Conservation (phyloP, 2,329 filamentous ascomycete species). For the Alternaria rosae region DNA sequence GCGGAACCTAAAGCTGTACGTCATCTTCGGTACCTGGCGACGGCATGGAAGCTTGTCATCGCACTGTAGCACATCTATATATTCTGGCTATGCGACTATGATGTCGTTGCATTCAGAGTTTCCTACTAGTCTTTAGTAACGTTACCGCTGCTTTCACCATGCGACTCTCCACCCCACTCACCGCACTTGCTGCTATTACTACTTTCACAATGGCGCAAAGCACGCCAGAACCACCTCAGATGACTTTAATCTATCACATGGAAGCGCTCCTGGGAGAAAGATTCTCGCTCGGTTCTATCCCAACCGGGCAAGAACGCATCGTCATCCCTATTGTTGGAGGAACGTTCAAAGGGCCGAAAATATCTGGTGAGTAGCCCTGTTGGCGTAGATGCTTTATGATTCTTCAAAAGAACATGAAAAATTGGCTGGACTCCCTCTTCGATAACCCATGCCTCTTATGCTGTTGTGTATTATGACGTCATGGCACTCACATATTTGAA, state of each 20-base stretch:
- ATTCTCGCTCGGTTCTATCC: constrained; percentile 30
- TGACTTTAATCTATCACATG: constrained; percentile 37
- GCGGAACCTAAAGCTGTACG: not conserved
- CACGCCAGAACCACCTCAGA: constrained; percentile 22
- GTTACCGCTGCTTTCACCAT: constrained; percentile 10
- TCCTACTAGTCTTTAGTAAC: not conserved
- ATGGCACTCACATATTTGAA: constrained; percentile 17
- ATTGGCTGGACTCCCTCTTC: not conserved
- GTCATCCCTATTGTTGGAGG: constrained; percentile 43
- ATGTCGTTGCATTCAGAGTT: not conserved
- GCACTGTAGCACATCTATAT: not conserved
- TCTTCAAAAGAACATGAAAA: not conserved
- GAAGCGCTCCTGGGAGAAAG: constrained; percentile 26
- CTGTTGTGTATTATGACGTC: constrained; percentile 8
- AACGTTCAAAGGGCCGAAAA: constrained; percentile 35
- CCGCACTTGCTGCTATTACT: constrained; percentile 9
- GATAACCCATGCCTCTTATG: not conserved
- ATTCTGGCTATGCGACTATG: not conserved
- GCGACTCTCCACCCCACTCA: constrained; percentile 15
- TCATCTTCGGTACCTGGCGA: not conserved
- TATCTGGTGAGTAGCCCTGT: constrained; percentile 26
- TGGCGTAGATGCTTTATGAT: not conserved
- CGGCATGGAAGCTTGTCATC: not conserved
- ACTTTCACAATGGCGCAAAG: constrained; percentile 23
- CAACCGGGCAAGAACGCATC: constrained; percentile 31